Percentiles rank a stretch among this genome's conserved stretches.
These are phyloP conservation scores for Dendrobium nobile DNA, from an alignment of 106 monocot species.

Conservation along the genomic window DNA sequence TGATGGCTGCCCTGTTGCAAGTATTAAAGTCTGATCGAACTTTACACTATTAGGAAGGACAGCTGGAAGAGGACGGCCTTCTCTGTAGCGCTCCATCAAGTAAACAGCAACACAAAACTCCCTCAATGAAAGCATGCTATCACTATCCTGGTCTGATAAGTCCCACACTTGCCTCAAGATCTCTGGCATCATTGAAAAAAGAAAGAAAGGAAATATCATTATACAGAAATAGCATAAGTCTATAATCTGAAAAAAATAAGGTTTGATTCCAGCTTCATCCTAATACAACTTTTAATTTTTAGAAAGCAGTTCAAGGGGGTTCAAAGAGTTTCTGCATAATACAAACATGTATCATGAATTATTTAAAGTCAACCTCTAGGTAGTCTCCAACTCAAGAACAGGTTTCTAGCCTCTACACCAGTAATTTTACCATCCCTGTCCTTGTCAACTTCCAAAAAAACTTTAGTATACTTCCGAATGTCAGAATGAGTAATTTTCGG, in stretches of 20 bases:
- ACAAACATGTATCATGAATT: background rate
- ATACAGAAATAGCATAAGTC: background rate
- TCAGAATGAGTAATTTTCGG: conserved; percentile 74
- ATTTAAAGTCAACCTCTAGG: conserved; percentile 65
- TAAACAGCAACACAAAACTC: conserved; percentile 92
- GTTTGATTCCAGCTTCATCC: background rate
- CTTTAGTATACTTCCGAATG: conserved; percentile 80
- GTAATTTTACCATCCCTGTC: conserved; percentile 99
- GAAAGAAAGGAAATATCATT: background rate
- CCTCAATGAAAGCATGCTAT: conserved; percentile 91
- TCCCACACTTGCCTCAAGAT: conserved; percentile 98
- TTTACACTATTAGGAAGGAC: conserved; percentile 61
- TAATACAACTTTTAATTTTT: background rate
- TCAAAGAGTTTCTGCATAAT: background rate
- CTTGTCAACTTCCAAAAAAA: conserved; percentile 91
- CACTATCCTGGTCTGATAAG: conserved; percentile 94
- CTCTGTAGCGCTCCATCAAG: conserved; percentile 84
- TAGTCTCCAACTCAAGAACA: conserved; percentile 97
- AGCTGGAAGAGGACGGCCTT: conserved; percentile 78
- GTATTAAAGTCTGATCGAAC: conserved; percentile 74
- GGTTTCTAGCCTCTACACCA: conserved; percentile 70
- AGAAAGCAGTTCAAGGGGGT: background rate
- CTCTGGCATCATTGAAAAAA: conserved; percentile 32
- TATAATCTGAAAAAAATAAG: background rate
- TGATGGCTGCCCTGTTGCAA: conserved; percentile 54